Conservation (phyloP, 805 yeast species). For the Metschnikowia proteae region DNA sequence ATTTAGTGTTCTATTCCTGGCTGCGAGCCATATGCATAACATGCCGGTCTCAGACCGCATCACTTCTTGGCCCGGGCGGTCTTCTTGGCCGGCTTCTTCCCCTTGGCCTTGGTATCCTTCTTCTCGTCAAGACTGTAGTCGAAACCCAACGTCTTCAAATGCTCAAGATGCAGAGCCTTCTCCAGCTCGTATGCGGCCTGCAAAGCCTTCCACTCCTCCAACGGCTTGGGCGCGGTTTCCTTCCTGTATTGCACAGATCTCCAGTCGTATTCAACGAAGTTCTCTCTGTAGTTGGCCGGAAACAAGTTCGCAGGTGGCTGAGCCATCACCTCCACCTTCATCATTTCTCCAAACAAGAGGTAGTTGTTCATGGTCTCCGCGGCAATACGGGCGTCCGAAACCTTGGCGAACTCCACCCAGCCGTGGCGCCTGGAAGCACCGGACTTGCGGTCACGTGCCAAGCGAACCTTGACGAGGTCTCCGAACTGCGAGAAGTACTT, state of each 20-base stretch:
- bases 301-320: constrained; percentile 54
- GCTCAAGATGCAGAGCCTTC: constrained; percentile 42
- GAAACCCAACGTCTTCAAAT: constrained; percentile 37
- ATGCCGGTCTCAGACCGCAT: constrained; percentile 2
- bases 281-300: constrained; percentile 12
- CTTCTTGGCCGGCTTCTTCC: not conserved
- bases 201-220: constrained; percentile 53
- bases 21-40: not conserved
- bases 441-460: constrained; percentile 85
- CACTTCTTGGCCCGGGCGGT: constrained; percentile 1
- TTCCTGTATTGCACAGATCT: constrained; percentile 27
- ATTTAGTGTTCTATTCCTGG: not conserved
- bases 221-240: constrained; percentile 56
- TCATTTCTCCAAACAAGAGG: constrained; percentile 78
- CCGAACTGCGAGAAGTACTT: constrained; percentile 92
- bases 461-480: constrained; percentile 66
- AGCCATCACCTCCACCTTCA: constrained; percentile 58
- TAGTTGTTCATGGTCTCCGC: constrained; percentile 96
- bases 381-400: constrained; percentile 80
- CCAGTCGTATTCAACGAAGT: constrained; percentile 16
- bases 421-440: constrained; percentile 92
- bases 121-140: constrained; percentile 16
- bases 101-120: not conserved
- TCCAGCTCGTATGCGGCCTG: constrained; percentile 43
- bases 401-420: constrained; percentile 73